phyloP scores from a whole-genome alignment of 2,329 filamentous ascomycete genomes.

The Fusarium virguliforme region DNA sequence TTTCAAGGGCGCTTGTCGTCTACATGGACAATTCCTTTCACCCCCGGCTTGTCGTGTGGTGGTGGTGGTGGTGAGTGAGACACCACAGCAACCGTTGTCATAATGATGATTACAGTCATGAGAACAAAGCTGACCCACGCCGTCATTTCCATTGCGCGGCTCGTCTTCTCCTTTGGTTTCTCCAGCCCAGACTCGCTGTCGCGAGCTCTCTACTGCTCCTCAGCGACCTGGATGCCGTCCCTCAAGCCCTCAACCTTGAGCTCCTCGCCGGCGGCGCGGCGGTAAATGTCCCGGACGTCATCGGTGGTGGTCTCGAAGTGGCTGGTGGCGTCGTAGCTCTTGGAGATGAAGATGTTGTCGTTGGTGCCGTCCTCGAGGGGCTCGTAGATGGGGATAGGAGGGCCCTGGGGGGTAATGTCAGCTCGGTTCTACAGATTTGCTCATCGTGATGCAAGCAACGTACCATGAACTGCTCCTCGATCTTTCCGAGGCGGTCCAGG shows the following conservation, averaged over 20 bases:
- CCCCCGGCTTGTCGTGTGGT: conserved; percentile 22
- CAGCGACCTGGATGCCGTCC: conserved; percentile 82
- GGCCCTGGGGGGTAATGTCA: conserved; percentile 63
- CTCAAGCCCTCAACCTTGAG: conserved; percentile 89
- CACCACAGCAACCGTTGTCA: conserved; percentile 29
- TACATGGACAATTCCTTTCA: conserved; percentile 38
- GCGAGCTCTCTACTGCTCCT: conserved; percentile 67
- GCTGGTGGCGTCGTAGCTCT: conserved; percentile 97
- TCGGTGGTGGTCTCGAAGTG: conserved; percentile 96
- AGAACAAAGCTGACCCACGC: conserved; percentile 19
- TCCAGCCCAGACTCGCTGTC: conserved; percentile 12
- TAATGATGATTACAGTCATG: conserved; percentile 21
- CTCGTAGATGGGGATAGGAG: conserved; percentile 94
- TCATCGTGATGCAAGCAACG: conserved; percentile 36
- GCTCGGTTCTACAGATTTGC: background rate
- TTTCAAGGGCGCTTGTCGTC: conserved; percentile 47
- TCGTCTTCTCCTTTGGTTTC: conserved; percentile 29
- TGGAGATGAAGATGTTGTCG: conserved; percentile 97
- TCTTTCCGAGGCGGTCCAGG: conserved; percentile 90
- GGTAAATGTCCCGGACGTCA: conserved; percentile 95
- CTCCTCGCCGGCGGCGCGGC: conserved; percentile 85
- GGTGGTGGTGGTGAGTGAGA: too few relatives aligned
- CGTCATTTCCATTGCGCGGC: conserved; percentile 13
- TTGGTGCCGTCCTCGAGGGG: conserved; percentile 85
- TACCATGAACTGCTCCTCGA: conserved; percentile 98